Percentiles rank a stretch among this genome's conserved stretches.
These are phyloP conservation scores for Suhomyces sp. DNA, from an alignment of 805 yeast species.

Conservation along the genomic window DNA sequence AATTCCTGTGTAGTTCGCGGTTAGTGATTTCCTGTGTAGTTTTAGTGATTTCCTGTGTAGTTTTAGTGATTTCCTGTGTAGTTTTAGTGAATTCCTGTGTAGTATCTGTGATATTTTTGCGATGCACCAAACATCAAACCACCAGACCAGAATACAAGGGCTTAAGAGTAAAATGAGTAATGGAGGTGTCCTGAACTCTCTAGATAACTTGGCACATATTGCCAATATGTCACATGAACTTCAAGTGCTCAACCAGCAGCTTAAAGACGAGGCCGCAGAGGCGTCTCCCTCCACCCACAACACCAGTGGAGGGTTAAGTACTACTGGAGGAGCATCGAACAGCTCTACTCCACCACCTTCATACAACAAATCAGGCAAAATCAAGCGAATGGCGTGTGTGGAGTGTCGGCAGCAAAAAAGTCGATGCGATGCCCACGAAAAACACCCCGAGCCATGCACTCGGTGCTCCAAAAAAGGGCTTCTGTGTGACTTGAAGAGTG, in stretches of 20 bases:
- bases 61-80: too few relatives aligned
- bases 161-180: constrained; percentile 7
- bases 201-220: constrained; percentile 41
- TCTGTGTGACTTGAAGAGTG: constrained; percentile 70
- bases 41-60: too few relatives aligned
- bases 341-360: constrained; percentile 5
- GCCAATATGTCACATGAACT: constrained; percentile 46
- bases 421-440: constrained; percentile 79
- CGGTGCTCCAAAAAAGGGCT: constrained; percentile 72
- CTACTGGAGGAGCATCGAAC: neutral
- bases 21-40: too few relatives aligned
- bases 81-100: too few relatives aligned
- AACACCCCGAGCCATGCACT: constrained; percentile 75
- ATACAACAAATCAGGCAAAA: constrained; percentile 15
- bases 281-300: constrained; percentile 1
- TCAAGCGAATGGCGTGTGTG: constrained; percentile 80
- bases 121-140: neutral
- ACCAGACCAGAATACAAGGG: neutral
- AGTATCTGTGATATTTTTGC: too few relatives aligned
- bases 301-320: constrained; percentile 2
- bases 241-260: constrained; percentile 27
- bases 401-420: constrained; percentile 96
- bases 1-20: too few relatives aligned
- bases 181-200: constrained; percentile 23
- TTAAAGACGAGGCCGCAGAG: constrained; percentile 10